Conservation (phyloP, 1,284 basidiomycete species). For the Kwoniella shivajii region DNA sequence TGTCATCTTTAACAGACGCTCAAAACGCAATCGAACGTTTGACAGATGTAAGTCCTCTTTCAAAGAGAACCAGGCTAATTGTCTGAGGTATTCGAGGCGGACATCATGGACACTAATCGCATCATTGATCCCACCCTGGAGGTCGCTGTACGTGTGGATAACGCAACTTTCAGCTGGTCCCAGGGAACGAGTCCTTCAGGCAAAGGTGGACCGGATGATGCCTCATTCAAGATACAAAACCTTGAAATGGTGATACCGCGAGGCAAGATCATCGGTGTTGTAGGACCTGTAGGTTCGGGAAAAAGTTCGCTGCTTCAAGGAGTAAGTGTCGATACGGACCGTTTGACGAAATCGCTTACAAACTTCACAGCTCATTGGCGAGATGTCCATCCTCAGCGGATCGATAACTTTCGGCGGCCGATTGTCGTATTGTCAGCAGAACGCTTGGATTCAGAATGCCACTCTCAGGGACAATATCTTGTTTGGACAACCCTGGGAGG, state of each 20-base stretch:
- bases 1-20: conserved; percentile 68
- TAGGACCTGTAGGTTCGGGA: conserved; percentile 62
- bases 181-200: conserved; percentile 7
- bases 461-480: conserved; percentile 62
- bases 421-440: conserved; percentile 72
- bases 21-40: conserved; percentile 64
- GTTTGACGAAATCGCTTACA: neutral
- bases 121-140: conserved; percentile 58
- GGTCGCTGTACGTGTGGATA: conserved; percentile 59
- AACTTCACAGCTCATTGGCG: conserved; percentile 61
- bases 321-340: conserved; percentile 42
- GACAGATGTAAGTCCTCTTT: conserved; percentile 30
- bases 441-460: conserved; percentile 83
- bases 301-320: conserved; percentile 72
- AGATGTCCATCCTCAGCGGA: conserved; percentile 66
- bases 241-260: conserved; percentile 62
- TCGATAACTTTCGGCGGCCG: conserved; percentile 66
- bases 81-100: conserved; percentile 62
- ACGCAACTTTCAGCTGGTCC: conserved; percentile 61
- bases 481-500: conserved; percentile 70
- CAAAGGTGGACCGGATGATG: neutral
- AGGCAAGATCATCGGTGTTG: conserved; percentile 66
- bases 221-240: conserved; percentile 61
- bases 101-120: conserved; percentile 57
- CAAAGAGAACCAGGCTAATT: neutral